Evolutionary conservation across 2,329 filamentous ascomycete species (phyloP), one percentile per base, ranked within the genome.

Genomic region (Arachnopeziza araneosa): DNA sequence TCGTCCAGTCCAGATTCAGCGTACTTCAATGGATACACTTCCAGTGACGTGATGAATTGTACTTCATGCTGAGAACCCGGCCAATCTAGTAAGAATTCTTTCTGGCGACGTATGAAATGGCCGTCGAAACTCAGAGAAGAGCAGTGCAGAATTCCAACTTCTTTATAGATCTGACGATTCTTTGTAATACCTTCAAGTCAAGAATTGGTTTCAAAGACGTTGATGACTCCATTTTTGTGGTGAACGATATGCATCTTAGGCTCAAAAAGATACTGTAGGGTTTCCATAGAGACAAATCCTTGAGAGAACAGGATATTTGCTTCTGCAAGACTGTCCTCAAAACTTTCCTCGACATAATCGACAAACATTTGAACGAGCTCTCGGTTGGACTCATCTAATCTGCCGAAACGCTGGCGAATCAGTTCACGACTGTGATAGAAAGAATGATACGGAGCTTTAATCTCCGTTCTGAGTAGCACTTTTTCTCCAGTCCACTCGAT

Each of bases 281-380:
- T 55, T 23, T 4, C 32, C 2, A 17, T 17, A 23, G 53, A 55
- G 21, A 55, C 30, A 22, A 55, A 7, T 19, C 53, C 53, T 44
- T 44, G 36, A 17, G 36, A 44, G 36, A 44, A 44, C 5, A 44
- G 36, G 2, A 7, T 14, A 14, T 50, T 50, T n/a, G 54, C 54
- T 50, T 56, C 54, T n/a, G 22, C 10, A 6, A 24, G 22, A 48
- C 44, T 50, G 36, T 1, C 14, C 22, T 56, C 54, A 30, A 56
- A 56, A 32, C 44, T 56, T 26, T 56, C n/a, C 24, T 56, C 48
- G 14, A 56, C 14, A 23, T 56, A 56, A 24, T 56, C 54, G 14
- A 56, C n/a, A 19, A 24, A 24, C 17, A 50, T 3, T 19, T 12
- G 17, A 1, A 56, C 5, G 8, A 50, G 24, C 17, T 50, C 49